Conservation (phyloP, 495 filamentous ascomycete genomes). For the Penicillium bovifimosum region DNA sequence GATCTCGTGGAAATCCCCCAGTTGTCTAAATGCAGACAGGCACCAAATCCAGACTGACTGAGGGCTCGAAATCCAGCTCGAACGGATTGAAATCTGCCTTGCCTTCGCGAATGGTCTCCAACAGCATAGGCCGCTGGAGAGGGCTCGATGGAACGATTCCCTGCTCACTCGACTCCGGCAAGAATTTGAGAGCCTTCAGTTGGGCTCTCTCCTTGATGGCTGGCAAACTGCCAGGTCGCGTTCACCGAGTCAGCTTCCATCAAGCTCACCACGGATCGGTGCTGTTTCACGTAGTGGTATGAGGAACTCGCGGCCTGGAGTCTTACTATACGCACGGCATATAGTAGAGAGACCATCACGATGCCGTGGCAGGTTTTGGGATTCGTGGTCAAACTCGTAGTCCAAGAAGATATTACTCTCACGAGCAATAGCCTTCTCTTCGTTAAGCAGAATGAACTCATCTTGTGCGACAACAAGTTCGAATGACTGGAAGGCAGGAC, state of each 20-base stretch:
- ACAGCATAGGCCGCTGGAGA: constrained; percentile 71
- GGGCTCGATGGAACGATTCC: constrained; percentile 58
- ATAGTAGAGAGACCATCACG: no score
- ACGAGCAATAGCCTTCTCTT: no score
- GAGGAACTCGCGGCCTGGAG: no score
- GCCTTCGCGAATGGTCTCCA: constrained; percentile 52
- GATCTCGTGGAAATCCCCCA: constrained; percentile 55
- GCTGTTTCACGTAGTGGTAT: no score
- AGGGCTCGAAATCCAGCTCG: constrained; percentile 46
- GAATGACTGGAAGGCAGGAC: no score
- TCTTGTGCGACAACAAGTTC: no score
- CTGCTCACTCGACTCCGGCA: constrained; percentile 22
- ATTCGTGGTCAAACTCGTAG: no score
- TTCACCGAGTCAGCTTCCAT: constrained; percentile 47
- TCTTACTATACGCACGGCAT: no score
- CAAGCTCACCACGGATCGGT: constrained; percentile 52
- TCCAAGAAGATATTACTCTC: no score
- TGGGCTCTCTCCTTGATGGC: constrained; percentile 2
- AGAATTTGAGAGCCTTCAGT: constrained; percentile 10
- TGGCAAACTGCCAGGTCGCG: constrained; percentile 23
- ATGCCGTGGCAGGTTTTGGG: no score
- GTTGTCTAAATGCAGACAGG: constrained; percentile 38
- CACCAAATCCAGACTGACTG: constrained; percentile 25
- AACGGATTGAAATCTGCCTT: constrained; percentile 71
- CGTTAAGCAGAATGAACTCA: no score